Conservation (phyloP, 2,329 filamentous ascomycete species). For the Chaetomium sp. region DNA sequence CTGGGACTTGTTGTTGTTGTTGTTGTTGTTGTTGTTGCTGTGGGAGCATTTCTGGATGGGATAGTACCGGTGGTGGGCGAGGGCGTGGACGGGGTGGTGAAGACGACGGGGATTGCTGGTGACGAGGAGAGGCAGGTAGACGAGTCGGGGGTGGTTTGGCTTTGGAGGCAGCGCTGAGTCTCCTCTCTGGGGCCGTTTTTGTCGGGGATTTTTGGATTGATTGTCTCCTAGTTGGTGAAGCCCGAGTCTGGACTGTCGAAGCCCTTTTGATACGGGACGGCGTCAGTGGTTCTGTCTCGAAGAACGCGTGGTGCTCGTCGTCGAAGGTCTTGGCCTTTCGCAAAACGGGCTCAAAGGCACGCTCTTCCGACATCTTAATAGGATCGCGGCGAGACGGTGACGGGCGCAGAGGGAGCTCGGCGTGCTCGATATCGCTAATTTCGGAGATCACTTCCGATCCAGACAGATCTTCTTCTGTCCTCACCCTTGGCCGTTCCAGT, state of each 20-base stretch:
- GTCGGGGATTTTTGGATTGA: conserved; percentile 6
- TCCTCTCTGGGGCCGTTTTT: conserved; percentile 2
- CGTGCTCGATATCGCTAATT: conserved; percentile 48
- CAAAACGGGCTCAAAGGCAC: conserved; percentile 16
- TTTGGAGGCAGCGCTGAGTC: conserved; percentile 8
- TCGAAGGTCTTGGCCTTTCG: conserved; percentile 18
- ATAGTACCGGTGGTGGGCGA: no score
- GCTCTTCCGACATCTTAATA: conserved; percentile 13
- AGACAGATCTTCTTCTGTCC: conserved; percentile 9
- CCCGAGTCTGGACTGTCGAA: conserved; percentile 13
- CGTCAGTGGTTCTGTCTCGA: conserved; percentile 6
- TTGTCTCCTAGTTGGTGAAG: conserved; percentile 2
- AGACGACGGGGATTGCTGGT: not conserved
- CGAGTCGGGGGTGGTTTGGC: not conserved
- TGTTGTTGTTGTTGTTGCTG: no score
- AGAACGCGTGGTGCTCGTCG: conserved; percentile 5
- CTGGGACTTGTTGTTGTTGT: no score
- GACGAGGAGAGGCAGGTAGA: not conserved
- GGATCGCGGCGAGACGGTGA: conserved; percentile 16
- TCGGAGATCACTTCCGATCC: conserved; percentile 39
- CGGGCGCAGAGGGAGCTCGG: conserved; percentile 21
- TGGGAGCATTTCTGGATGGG: no score
- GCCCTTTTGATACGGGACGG: conserved; percentile 16
- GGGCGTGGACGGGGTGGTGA: no score
- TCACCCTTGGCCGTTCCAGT: not conserved